These are phyloP conservation scores for Naganishia antarctica DNA, from an alignment of 768 basidiomycete species.

Conservation along the genomic window DNA sequence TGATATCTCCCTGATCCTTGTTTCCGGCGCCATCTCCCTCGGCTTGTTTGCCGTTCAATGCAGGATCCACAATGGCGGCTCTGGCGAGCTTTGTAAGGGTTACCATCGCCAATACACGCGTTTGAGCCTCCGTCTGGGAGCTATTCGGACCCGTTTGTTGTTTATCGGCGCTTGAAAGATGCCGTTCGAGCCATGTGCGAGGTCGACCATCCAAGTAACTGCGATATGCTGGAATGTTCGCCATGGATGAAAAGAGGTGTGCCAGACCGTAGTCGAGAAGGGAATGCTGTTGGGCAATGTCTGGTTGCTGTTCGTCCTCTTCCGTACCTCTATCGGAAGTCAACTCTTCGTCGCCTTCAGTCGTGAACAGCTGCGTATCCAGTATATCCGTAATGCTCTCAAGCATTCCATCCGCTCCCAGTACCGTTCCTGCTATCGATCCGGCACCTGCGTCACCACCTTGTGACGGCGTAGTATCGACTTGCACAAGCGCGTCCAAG, in stretches of 20 bases:
- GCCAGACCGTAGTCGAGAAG: conserved; percentile 11
- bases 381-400: conserved; percentile 7
- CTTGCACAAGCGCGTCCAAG: conserved; percentile 14
- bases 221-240: conserved; percentile 19
- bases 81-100: conserved; percentile 16
- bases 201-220: not conserved
- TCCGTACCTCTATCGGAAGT: not conserved
- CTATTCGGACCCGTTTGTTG: not conserved
- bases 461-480: conserved; percentile 1
- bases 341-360: not conserved
- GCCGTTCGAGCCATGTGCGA: conserved; percentile 7
- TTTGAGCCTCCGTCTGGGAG: not conserved
- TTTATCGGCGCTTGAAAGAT: not conserved
- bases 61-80: conserved; percentile 6
- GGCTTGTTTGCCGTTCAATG: not conserved
- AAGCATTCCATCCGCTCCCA: conserved; percentile 10
- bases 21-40: not conserved
- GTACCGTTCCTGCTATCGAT: not conserved
- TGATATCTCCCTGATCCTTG: not conserved
- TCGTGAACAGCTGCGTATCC: conserved; percentile 5
- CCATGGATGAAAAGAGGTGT: conserved; percentile 6
- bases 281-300: not conserved
- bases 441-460: not conserved
- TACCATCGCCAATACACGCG: not conserved
- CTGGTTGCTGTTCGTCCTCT: not conserved